Evolutionary conservation across 2,329 filamentous ascomycete genomes (phyloP).

Genomic region (Dactylellina cionopaga): DNA sequence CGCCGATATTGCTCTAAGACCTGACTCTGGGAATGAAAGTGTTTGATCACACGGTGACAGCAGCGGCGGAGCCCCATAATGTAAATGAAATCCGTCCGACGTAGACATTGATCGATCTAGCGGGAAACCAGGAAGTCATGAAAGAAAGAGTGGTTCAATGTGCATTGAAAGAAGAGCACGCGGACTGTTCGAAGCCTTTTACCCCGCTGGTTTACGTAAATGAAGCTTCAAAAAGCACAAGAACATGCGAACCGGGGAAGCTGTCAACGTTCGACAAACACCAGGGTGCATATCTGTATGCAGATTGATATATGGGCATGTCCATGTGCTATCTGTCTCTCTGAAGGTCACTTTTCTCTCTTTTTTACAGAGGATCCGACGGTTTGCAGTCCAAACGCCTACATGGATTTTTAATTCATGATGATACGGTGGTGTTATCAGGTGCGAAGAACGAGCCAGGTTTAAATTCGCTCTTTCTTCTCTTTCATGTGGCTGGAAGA

Average conservation of each 20-base stretch:
- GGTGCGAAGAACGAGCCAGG: no score
- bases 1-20: no score
- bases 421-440: slow-evolving; percentile 16
- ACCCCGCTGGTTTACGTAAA: slow-evolving; percentile 46
- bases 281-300: slow-evolving; percentile 7
- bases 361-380: slow-evolving; percentile 24
- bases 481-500: slow-evolving; percentile 50
- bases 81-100: slow-evolving; percentile 17
- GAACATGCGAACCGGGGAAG: slow-evolving; percentile 35
- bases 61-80: not conserved
- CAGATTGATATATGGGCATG: slow-evolving; percentile 2
- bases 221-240: slow-evolving; percentile 11
- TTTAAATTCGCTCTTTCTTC: slow-evolving; percentile 46
- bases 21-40: slow-evolving; percentile 9
- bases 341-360: no score
- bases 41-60: not conserved
- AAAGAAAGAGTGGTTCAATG: not conserved
- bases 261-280: slow-evolving; percentile 14
- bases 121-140: no score
- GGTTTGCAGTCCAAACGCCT: not conserved
- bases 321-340: no score
- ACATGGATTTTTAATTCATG: slow-evolving; percentile 12
- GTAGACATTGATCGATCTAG: not conserved
- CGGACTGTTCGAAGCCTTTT: slow-evolving; percentile 8
- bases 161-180: slow-evolving; percentile 1